phyloP scores from a whole-genome alignment of 2,329 filamentous ascomycete genomes.

The Pestalotiopsis sp. region DNA sequence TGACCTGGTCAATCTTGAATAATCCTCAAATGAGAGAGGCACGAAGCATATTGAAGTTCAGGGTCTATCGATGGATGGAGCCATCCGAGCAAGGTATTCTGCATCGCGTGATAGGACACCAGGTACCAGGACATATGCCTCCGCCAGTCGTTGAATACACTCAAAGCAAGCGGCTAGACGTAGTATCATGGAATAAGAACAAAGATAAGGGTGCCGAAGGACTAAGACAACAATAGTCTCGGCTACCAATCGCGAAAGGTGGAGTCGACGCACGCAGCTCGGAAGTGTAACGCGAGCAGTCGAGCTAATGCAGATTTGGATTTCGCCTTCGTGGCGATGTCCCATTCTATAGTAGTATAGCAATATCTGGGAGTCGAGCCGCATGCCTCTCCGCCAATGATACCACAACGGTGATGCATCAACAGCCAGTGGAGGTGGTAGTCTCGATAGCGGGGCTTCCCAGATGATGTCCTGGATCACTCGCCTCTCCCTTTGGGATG shows the following conservation, averaged over 20 bases:
- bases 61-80: not conserved
- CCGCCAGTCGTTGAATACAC: not conserved
- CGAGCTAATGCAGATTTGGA: not conserved
- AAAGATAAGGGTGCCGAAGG: not conserved
- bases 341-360: not conserved
- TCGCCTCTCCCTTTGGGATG: not conserved
- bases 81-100: no score
- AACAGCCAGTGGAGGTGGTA: not conserved
- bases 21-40: not conserved
- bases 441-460: not conserved
- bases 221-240: not conserved
- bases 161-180: not conserved
- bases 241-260: not conserved
- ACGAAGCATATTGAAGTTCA: not conserved
- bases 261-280: not conserved
- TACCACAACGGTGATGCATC: not conserved
- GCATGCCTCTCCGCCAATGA: not conserved
- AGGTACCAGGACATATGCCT: not conserved
- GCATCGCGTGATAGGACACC: not conserved
- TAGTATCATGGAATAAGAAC: not conserved
- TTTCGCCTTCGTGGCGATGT: not conserved
- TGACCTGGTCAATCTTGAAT: not conserved
- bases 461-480: not conserved
- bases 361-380: not conserved
- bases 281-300: not conserved